phyloP scores from a whole-genome alignment of 2,329 filamentous ascomycete genomes.

The Xylaria sp. region DNA sequence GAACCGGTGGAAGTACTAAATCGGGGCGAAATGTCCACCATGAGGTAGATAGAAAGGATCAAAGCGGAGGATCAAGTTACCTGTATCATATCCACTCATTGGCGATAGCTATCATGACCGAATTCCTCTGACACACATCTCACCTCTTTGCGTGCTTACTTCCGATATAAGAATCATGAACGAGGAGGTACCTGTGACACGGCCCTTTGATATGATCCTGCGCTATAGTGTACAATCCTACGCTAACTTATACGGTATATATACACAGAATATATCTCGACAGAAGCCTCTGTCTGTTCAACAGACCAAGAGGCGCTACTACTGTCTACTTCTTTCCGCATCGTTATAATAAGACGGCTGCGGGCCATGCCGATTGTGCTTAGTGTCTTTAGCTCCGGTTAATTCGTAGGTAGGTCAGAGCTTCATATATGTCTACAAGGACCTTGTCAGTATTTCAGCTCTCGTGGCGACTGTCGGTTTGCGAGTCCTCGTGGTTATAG shows the following conservation, averaged over 20 bases:
- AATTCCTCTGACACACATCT: conserved; percentile 4
- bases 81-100: conserved; percentile 1
- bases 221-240: conserved; percentile 8
- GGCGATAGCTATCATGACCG: not conserved
- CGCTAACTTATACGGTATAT: conserved; percentile 20
- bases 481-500: conserved; percentile 1
- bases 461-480: conserved; percentile 2
- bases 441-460: conserved; percentile 12
- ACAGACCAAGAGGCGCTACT: not conserved
- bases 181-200: conserved; percentile 6
- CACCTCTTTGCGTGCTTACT: conserved; percentile 8
- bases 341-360: conserved; percentile 19
- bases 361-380: conserved; percentile 9
- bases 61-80: not conserved
- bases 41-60: not conserved
- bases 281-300: conserved; percentile 1
- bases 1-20: not conserved
- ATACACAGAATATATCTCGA: conserved; percentile 6
- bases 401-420: conserved; percentile 14
- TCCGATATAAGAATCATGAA: conserved; percentile 10
- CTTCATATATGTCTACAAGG: not conserved
- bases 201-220: not conserved
- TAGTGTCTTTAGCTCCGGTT: conserved; percentile 1
- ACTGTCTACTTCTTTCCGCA: conserved; percentile 3
- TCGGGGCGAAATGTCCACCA: not conserved